These are phyloP conservation scores for Salix koriyanagi DNA, from an alignment of 345 rosid genomes.

Conservation along the genomic window DNA sequence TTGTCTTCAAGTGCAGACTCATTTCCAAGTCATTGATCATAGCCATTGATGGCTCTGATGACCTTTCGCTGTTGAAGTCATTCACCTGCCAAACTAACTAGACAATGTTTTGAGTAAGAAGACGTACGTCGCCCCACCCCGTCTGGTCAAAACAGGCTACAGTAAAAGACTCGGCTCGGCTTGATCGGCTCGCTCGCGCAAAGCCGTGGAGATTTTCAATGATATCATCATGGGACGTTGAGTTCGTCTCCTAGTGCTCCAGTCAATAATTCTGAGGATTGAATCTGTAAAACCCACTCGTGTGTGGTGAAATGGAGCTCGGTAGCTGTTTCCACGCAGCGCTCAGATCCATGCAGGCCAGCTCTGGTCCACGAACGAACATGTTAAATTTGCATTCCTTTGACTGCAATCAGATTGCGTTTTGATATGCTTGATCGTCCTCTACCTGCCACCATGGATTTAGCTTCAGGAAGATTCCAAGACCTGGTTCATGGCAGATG, in stretches of 20 bases:
- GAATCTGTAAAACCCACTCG: background rate
- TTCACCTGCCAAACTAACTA: too few species aligned
- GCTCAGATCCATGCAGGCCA: background rate
- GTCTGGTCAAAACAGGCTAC: background rate
- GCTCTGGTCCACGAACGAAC: background rate
- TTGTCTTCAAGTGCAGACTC: too few species aligned
- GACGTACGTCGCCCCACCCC: background rate
- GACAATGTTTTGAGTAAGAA: background rate
- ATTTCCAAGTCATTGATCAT: too few species aligned
- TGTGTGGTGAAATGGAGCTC: background rate
- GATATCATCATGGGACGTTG: background rate
- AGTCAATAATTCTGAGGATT: background rate
- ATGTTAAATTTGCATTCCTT: background rate
- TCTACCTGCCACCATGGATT: background rate
- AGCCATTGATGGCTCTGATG: too few species aligned
- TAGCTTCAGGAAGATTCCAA: background rate
- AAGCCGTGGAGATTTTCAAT: background rate
- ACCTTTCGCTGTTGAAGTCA: too few species aligned
- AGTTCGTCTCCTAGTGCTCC: background rate
- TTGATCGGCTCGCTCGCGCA: background rate
- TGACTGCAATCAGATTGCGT: background rate
- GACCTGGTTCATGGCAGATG: background rate
- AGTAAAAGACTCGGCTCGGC: background rate
- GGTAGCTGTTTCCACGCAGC: background rate
- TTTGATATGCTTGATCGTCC: background rate